Conservation (phyloP, 225 moss, liverwort and hornwort genomes). For the Lunularia cruciata region DNA sequence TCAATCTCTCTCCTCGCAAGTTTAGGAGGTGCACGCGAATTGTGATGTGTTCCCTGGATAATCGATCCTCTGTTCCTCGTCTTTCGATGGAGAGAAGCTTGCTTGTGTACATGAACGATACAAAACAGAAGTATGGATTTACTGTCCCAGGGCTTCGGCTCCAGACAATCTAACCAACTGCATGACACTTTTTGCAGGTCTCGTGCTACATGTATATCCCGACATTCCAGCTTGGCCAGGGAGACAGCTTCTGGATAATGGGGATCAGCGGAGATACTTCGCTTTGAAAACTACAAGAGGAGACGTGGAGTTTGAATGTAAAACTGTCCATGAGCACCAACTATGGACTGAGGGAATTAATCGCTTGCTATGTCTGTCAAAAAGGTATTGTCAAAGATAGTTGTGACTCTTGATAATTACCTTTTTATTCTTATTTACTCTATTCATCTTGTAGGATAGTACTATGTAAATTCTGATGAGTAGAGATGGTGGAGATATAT, state of each 20-base stretch:
- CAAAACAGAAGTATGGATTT: no score
- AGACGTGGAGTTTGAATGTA: conserved; percentile 70
- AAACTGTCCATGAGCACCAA: conserved; percentile 61
- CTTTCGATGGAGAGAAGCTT: no score
- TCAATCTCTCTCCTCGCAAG: no score
- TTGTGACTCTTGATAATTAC: not conserved
- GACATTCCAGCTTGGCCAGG: conserved; percentile 77
- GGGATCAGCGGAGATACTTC: conserved; percentile 65
- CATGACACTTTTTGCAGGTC: conserved; percentile 34
- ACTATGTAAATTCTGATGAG: conserved; percentile 37
- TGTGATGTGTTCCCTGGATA: no score
- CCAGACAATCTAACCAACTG: no score
- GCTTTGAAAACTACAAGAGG: conserved; percentile 64
- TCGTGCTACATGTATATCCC: conserved; percentile 61
- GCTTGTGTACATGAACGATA: no score
- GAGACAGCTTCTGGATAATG: conserved; percentile 58
- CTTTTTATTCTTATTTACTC: conserved; percentile 9
- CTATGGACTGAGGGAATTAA: conserved; percentile 64
- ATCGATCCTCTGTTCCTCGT: no score
- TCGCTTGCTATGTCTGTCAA: conserved; percentile 55
- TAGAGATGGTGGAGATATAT: conserved; percentile 15
- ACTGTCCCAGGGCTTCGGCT: no score
- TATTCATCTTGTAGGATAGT: conserved; percentile 32
- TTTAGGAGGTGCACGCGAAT: no score
- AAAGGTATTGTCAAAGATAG: conserved; percentile 55